These are phyloP conservation scores for Penicillium macrosclerotiorum DNA, from an alignment of 495 filamentous ascomycete species.

Conservation along the genomic window DNA sequence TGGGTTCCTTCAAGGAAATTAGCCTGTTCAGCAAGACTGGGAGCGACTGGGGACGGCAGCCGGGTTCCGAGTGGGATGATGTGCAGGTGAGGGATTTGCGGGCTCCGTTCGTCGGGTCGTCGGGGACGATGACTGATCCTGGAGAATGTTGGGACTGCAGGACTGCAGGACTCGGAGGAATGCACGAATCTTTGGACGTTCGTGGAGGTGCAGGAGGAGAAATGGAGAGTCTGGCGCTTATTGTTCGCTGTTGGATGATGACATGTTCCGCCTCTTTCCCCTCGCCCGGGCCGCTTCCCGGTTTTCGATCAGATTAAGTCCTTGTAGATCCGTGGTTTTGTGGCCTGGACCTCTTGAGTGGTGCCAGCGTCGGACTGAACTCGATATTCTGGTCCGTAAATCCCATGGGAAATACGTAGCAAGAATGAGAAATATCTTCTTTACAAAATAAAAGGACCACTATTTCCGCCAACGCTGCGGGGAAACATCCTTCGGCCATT, in stretches of 20 bases:
- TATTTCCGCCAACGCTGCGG: too few relatives aligned
- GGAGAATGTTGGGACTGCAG: not conserved
- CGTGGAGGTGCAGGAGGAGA: too few relatives aligned
- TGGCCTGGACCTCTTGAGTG: too few relatives aligned
- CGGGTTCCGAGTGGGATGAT: conserved; percentile 8
- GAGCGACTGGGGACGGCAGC: conserved; percentile 1
- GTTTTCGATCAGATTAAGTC: not conserved
- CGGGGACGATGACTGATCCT: not conserved
- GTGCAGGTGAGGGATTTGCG: not conserved
- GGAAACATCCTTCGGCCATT: too few relatives aligned
- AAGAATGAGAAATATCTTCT: too few relatives aligned
- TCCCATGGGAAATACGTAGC: too few relatives aligned
- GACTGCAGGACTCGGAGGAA: not conserved
- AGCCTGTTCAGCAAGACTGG: too few relatives aligned
- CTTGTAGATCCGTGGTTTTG: not conserved
- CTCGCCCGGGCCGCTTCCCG: not conserved
- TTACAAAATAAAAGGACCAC: too few relatives aligned
- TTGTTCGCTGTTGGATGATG: not conserved
- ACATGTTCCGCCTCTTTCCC: not conserved
- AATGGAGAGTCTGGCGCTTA: not conserved
- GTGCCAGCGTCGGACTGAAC: too few relatives aligned
- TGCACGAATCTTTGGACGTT: not conserved
- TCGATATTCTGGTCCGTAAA: too few relatives aligned
- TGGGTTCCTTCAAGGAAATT: not conserved
- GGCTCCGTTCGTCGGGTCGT: conserved; percentile 8